Percentiles rank a stretch among this genome's conserved stretches.
Conservation (phyloP, 805 yeast species). For the Saccharomycopsis sp. region DNA sequence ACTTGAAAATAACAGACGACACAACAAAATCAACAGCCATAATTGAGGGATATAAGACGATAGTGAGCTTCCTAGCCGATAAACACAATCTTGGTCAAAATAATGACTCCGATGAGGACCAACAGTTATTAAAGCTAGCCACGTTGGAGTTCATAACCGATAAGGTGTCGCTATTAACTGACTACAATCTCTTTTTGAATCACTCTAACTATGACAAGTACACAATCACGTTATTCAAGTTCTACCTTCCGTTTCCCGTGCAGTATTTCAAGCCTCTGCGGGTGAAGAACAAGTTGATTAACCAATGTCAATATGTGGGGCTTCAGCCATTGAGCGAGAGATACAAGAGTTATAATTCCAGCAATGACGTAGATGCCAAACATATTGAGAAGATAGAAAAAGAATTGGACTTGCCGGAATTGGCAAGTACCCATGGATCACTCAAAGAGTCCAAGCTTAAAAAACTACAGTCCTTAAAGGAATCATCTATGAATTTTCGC, state of each 20-base stretch:
- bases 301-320: slow-evolving; percentile 7
- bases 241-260: slow-evolving; percentile 62
- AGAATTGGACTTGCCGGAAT: slow-evolving; percentile 12
- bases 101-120: background rate
- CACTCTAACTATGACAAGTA: slow-evolving; percentile 52
- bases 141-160: slow-evolving; percentile 9
- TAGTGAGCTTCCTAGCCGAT: slow-evolving; percentile 10
- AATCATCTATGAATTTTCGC: slow-evolving; percentile 11
- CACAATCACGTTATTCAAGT: slow-evolving; percentile 48
- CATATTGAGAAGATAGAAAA: slow-evolving; percentile 8
- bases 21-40: background rate
- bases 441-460: slow-evolving; percentile 3
- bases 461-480: slow-evolving; percentile 10
- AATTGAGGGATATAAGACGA: slow-evolving; percentile 13
- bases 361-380: background rate
- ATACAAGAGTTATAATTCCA: background rate
- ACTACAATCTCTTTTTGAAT: slow-evolving; percentile 36
- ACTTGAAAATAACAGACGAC: slow-evolving; percentile 9
- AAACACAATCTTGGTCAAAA: background rate
- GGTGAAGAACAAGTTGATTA: background rate
- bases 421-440: slow-evolving; percentile 4
- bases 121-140: slow-evolving; percentile 6
- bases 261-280: slow-evolving; percentile 60
- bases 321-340: background rate
- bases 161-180: slow-evolving; percentile 6